Evolutionary conservation across 2,329 filamentous ascomycete species (phyloP).

Genomic region (Mollisia scopiformis): DNA sequence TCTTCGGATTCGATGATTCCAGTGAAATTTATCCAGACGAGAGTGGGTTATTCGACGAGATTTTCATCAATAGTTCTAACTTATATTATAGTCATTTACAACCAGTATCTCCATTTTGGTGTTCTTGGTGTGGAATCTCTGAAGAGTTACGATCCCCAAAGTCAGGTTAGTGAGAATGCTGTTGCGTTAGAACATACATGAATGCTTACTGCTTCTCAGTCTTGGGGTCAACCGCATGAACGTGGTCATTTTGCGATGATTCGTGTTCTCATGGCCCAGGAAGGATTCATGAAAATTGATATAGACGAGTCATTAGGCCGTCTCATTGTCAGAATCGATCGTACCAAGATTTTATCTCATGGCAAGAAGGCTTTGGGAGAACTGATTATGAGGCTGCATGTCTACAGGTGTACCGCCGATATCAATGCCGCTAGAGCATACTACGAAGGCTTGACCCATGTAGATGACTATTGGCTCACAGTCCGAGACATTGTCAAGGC

Average conservation of each 20-base stretch:
- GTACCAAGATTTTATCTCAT: neutral
- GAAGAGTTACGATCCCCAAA: neutral
- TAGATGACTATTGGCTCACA: neutral
- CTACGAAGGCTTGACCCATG: neutral
- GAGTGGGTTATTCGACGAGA: too few relatives aligned
- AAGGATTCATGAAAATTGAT: neutral
- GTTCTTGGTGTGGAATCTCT: neutral
- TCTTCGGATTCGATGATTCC: neutral
- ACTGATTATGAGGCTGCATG: neutral
- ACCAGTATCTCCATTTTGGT: neutral
- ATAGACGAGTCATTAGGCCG: neutral
- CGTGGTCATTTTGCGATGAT: neutral
- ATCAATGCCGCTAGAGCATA: neutral
- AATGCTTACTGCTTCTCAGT: too few relatives aligned
- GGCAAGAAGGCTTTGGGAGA: neutral
- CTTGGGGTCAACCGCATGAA: too few relatives aligned
- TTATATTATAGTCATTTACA: neutral
- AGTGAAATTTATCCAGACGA: neutral
- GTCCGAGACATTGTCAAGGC: neutral
- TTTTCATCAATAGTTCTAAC: too few relatives aligned
- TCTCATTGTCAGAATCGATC: neutral
- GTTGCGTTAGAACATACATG: neutral
- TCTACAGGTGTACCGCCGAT: neutral
- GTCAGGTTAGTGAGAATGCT: neutral
- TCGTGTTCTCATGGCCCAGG: neutral